Base-by-base conservation (phyloP, 306 rosid species). In the Prosopis cineraria region DNA sequence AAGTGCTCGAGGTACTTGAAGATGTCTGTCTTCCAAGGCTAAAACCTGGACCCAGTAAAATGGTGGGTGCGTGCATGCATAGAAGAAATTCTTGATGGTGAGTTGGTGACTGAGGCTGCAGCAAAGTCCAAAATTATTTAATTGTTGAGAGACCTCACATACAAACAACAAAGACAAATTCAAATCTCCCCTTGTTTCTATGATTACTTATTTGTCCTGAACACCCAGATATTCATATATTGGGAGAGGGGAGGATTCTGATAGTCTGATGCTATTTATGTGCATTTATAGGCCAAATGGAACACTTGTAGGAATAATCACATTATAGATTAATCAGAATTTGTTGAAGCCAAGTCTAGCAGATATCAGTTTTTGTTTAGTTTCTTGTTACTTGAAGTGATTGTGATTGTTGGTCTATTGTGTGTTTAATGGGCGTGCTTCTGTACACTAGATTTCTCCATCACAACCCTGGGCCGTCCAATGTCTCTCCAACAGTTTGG, bases 341-440 rank as follows among this genome's bases (percentile, higher is more conserved):
- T 43, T 5, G 36, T 7, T 59, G 30, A 59, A 60, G 39, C 45
- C 50, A 6, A 5, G 78, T 17, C 7, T 30, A 58, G 53, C 20
- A 39, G 30, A 14, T 20, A 17, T n/a, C 30, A 58, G 12, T 58
- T 44, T 59, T 25, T 75, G 14, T 75, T 27, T 19, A 63, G 25
- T 36, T 8, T 45, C 30, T 24, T 33, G 47, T n/a, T 20, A 31
- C 31, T n/a, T 74, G 30, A 68, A 22, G 53, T 67, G 62, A 47
- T 80, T 47, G 24, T 80, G 71, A 59, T 36, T 19, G 56, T 50
- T n/a, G 53, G 25, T 50, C 6, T n/a, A n/a, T 50, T 50, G 59
- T n/a, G 59, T 48, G 3, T 22, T 48, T 7, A 6, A 19, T 48
- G 56, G 24, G 24, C 19, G 24, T 48, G 56, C 19, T 19, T 48